A percentile compares a stretch with the other conserved stretches of the same genome.
These are phyloP conservation scores for Amphicarpaea edgeworthii DNA, from an alignment of 306 rosid genomes.

Conservation along the genomic window DNA sequence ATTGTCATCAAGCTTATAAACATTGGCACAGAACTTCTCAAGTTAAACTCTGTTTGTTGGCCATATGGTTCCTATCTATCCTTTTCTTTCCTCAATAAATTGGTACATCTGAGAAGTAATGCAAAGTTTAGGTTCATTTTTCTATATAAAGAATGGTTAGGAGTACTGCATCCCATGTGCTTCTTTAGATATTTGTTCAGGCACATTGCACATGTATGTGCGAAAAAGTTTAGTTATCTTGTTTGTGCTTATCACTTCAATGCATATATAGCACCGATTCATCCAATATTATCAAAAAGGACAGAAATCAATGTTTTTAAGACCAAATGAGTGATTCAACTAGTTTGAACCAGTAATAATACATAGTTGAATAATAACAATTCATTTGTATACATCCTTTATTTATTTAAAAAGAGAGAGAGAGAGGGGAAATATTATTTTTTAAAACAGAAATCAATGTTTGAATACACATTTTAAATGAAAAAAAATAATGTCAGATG, in stretches of 20 bases:
- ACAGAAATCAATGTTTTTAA: neutral
- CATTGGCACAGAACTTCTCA: neutral
- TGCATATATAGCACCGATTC: neutral
- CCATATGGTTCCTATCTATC: neutral
- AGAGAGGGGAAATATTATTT: neutral
- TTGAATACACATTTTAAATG: too few relatives aligned
- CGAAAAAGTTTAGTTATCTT: neutral
- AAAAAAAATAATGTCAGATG: too few relatives aligned
- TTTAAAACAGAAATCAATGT: too few relatives aligned
- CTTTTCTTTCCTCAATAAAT: neutral
- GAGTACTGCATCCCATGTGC: slow-evolving; percentile 29
- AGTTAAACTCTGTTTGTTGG: neutral
- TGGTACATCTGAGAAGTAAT: neutral
- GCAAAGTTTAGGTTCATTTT: slow-evolving; percentile 5
- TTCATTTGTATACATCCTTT: neutral
- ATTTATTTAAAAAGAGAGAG: neutral
- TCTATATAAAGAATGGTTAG: neutral
- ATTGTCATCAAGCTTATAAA: neutral
- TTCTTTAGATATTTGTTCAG: slow-evolving; percentile 10
- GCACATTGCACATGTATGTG: slow-evolving; percentile 29
- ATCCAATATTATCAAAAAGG: neutral
- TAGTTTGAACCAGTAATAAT: too few relatives aligned
- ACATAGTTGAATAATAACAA: neutral
- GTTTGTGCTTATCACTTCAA: slow-evolving; percentile 7
- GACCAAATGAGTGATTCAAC: neutral